Evolutionary conservation across 1,284 basidiomycete genomes (phyloP).

Genomic region (Athelia sp.): DNA sequence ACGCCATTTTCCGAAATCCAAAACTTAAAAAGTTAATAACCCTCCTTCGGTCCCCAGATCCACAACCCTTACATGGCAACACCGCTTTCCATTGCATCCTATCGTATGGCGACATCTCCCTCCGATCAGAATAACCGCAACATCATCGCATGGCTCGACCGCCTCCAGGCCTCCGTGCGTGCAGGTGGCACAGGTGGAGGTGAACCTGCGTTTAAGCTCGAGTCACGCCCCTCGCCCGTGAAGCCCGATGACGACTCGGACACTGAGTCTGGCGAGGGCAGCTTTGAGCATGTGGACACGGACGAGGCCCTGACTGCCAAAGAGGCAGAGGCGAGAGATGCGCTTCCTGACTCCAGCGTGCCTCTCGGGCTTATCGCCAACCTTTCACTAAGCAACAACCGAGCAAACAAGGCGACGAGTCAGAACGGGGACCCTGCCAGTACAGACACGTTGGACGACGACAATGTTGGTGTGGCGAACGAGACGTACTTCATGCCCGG

Average conservation of each 20-base stretch:
- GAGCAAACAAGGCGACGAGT: slow-evolving; percentile 24
- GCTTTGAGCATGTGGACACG: slow-evolving; percentile 23
- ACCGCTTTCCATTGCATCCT: slow-evolving; percentile 70
- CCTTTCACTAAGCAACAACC: slow-evolving; percentile 54
- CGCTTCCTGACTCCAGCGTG: slow-evolving; percentile 61
- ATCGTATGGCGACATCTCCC: slow-evolving; percentile 67
- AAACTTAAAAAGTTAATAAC: slow-evolving; percentile 1
- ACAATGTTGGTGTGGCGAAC: slow-evolving; percentile 65
- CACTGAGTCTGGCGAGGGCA: slow-evolving; percentile 23
- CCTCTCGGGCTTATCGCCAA: slow-evolving; percentile 72
- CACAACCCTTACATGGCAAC: slow-evolving; percentile 77
- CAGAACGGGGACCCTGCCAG: slow-evolving; percentile 26
- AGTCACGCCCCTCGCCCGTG: slow-evolving; percentile 25
- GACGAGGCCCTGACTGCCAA: slow-evolving; percentile 15
- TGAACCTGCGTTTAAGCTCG: slow-evolving; percentile 35
- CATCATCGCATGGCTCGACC: slow-evolving; percentile 67
- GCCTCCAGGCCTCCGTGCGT: slow-evolving; percentile 34
- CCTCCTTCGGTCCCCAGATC: slow-evolving; percentile 35
- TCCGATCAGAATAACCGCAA: slow-evolving; percentile 63
- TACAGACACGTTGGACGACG: slow-evolving; percentile 21
- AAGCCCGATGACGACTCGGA: slow-evolving; percentile 20
- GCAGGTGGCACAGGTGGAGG: slow-evolving; percentile 20
- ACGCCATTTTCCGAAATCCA: slow-evolving; percentile 3
- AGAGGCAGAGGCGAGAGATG: slow-evolving; percentile 12
- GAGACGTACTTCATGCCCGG: slow-evolving; percentile 81